Evolutionary conservation across 495 filamentous ascomycete genomes (phyloP).

Genomic region (Penicillium canariense): DNA sequence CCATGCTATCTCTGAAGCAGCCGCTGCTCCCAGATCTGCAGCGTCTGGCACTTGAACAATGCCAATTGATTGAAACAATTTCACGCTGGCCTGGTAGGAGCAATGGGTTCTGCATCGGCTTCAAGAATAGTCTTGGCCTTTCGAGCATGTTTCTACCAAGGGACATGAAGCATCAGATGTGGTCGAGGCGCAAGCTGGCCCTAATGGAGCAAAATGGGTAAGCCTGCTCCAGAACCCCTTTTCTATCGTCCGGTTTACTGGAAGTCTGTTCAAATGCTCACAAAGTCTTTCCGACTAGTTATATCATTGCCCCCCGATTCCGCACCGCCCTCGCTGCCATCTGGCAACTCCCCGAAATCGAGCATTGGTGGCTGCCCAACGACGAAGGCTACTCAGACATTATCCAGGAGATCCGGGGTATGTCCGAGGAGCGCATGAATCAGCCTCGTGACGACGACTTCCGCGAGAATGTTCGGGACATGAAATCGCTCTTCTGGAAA

Average conservation of each 20-base stretch:
- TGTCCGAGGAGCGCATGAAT: slow-evolving; percentile 67
- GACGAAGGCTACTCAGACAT: slow-evolving; percentile 70
- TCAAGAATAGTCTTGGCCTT: slow-evolving; percentile 75
- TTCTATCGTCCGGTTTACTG: not conserved
- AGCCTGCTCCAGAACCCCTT: slow-evolving; percentile 32
- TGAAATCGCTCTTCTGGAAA: slow-evolving; percentile 67
- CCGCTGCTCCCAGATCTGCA: slow-evolving; percentile 53
- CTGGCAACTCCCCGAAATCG: slow-evolving; percentile 65
- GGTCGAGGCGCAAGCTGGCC: slow-evolving; percentile 78
- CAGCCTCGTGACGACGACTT: slow-evolving; percentile 63
- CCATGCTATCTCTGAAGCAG: slow-evolving; percentile 50
- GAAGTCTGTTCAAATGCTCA: slow-evolving; percentile 7
- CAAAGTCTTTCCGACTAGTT: slow-evolving; percentile 49
- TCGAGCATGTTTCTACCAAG: slow-evolving; percentile 74
- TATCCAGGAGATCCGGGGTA: slow-evolving; percentile 69
- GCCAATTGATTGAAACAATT: slow-evolving; percentile 74
- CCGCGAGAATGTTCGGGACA: slow-evolving; percentile 67
- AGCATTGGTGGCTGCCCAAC: slow-evolving; percentile 85
- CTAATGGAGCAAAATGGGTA: slow-evolving; percentile 80
- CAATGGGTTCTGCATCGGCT: slow-evolving; percentile 63
- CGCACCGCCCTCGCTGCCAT: slow-evolving; percentile 69
- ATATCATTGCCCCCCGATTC: slow-evolving; percentile 73
- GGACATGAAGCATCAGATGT: slow-evolving; percentile 71
- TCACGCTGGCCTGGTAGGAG: slow-evolving; percentile 69
- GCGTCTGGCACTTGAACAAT: slow-evolving; percentile 64